Conservation (phyloP, 257 asterid species). For the Solanum lycopersicoides region DNA sequence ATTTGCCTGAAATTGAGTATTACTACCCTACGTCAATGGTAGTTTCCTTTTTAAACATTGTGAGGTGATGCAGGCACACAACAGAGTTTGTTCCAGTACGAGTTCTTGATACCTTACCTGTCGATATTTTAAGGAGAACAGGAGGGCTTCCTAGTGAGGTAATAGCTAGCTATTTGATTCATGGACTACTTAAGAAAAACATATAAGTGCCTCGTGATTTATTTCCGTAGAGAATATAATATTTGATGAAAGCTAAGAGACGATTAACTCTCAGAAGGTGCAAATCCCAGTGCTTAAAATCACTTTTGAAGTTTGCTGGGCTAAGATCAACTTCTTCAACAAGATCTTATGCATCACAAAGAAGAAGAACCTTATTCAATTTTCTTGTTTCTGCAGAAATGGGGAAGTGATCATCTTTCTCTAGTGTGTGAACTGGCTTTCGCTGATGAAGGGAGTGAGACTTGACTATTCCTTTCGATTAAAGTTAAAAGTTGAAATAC, state of each 20-base stretch:
- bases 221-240: not conserved
- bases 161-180: conserved; percentile 1
- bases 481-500: not conserved
- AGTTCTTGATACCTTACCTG: conserved; percentile 71
- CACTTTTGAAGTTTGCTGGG: not conserved
- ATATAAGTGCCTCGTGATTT: not conserved
- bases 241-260: not conserved
- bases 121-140: conserved; percentile 28
- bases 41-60: not conserved
- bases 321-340: not conserved
- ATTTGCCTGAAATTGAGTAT: not conserved
- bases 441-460: conserved; percentile 15
- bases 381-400: conserved; percentile 39
- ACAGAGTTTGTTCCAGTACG: conserved; percentile 54
- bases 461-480: not conserved
- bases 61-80: conserved; percentile 60
- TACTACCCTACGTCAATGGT: not conserved
- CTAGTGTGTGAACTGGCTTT: conserved; percentile 85
- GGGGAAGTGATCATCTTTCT: conserved; percentile 95
- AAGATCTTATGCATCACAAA: not conserved
- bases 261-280: not conserved
- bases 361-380: not conserved
- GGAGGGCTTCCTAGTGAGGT: conserved; percentile 84
- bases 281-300: not conserved
- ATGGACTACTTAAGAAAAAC: not conserved